Conservation (phyloP, 2,329 filamentous ascomycete genomes). For the Botryotinia convoluta region DNA sequence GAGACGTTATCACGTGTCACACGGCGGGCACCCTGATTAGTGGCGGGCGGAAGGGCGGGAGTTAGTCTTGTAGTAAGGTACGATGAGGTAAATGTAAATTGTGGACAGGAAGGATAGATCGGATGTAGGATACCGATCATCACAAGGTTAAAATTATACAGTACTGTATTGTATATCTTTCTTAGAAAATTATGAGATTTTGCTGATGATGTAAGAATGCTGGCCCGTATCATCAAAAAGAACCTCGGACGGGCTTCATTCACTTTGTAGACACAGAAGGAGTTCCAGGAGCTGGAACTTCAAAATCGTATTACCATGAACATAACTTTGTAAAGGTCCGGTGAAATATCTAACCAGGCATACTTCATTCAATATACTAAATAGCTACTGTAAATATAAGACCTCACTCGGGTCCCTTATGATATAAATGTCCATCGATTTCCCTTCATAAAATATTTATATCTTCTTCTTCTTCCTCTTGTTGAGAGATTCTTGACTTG, state of each 20-base stretch:
- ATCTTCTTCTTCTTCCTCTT: neutral
- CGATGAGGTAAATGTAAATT: neutral
- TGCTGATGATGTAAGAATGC: neutral
- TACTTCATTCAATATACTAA: neutral
- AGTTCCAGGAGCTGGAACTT: constrained; percentile 7
- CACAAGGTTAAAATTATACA: neutral
- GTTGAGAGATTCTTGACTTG: neutral
- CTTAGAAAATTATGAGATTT: neutral
- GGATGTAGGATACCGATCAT: neutral
- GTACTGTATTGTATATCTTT: neutral
- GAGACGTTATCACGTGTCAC: constrained; percentile 11
- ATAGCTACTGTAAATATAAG: neutral
- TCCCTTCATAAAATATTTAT: neutral
- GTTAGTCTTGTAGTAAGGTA: neutral
- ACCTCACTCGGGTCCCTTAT: constrained; percentile 4
- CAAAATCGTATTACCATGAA: neutral
- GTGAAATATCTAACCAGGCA: neutral
- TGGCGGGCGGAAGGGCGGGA: constrained; percentile 4
- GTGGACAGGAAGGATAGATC: neutral
- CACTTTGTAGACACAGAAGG: neutral
- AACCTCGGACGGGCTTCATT: constrained; percentile 4
- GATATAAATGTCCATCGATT: constrained; percentile 6
- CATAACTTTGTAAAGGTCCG: neutral
- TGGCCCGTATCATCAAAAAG: neutral
- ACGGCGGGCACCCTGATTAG: neutral